Base-by-base conservation (phyloP, 306 rosid genomes). In the Acacia confusa region DNA sequence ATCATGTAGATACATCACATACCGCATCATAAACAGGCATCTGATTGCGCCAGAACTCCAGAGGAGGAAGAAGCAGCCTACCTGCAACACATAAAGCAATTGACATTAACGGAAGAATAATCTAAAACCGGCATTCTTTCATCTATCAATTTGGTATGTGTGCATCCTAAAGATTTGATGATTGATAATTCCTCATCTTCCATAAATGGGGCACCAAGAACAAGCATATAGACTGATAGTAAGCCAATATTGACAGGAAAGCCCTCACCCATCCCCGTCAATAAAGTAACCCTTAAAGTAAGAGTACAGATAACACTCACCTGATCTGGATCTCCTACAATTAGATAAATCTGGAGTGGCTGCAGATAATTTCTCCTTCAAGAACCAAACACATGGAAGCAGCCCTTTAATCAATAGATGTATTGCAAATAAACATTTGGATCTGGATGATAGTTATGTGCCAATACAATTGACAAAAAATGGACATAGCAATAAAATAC, bases 21-120 rank as follows among this genome's bases (percentile, higher is more conserved):
- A 94, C 98, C 91, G 72, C 72, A 74, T 88, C 88, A 85, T 91
- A 94, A 79, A 94, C 77, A 11, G 96, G 90, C 74, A 80, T 30
- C 68, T 92, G 96, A 81, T 94, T 94, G 83, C 94, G 94, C 98
- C 98, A 94, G 88, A 92, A 94, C 83, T 94, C 95, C 77, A 94
- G 60, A 28, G 93, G 60, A 6, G 92, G 98, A 53, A 92, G 58
- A 77, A 88, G 91, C 60, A 87, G 58, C 83, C 97, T 88, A 66
- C 97, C 98, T 92, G 88, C 78, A 88, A 79, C 79, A 86, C 40
- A 69, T 2, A 41, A 30, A 74, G 32, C 28, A 70, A 76, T 38
- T 20, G 50, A 63, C n/a, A 38, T 43, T 44, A 44, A 22, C 22
- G 14, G 27, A 60, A 70, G 38, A 43, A 36, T 16, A 67, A 44